These are phyloP conservation scores for Syzygium aqueum DNA, from an alignment of 345 rosid genomes.

Conservation along the genomic window DNA sequence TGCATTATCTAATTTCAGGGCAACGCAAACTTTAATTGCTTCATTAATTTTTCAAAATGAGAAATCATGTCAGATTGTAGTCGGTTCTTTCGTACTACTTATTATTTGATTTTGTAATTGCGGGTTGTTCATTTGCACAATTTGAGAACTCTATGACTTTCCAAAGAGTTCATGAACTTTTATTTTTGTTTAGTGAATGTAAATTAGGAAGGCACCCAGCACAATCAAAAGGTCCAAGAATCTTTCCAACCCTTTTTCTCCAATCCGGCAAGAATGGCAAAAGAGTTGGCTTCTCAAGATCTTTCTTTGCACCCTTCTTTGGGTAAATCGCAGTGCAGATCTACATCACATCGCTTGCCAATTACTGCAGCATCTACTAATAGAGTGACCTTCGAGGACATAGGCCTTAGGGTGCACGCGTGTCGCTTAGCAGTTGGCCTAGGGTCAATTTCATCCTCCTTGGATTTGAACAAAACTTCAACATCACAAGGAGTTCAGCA, in stretches of 20 bases:
- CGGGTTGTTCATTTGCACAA: too few relatives aligned
- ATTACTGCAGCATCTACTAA: background rate
- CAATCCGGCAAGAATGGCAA: background rate
- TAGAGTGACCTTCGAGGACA: background rate
- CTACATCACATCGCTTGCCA: background rate
- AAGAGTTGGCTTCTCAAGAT: background rate
- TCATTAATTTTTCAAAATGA: too few relatives aligned
- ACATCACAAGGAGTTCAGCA: background rate
- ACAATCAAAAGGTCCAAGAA: background rate
- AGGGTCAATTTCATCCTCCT: background rate
- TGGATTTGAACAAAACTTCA: background rate
- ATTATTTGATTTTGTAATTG: too few relatives aligned
- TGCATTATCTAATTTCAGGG: too few relatives aligned
- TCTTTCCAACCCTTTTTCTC: background rate
- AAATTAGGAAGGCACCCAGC: background rate
- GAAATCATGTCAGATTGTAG: too few relatives aligned
- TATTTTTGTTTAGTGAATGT: background rate
- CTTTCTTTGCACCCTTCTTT: background rate
- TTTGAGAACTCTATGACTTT: background rate
- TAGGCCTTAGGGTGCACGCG: background rate
- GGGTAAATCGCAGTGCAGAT: background rate
- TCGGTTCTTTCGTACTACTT: too few relatives aligned
- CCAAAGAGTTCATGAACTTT: background rate
- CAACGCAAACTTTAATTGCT: too few relatives aligned
- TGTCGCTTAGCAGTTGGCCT: background rate